phyloP scores from a whole-genome alignment of 805 yeast species.

The Yarrowia porcina region DNA sequence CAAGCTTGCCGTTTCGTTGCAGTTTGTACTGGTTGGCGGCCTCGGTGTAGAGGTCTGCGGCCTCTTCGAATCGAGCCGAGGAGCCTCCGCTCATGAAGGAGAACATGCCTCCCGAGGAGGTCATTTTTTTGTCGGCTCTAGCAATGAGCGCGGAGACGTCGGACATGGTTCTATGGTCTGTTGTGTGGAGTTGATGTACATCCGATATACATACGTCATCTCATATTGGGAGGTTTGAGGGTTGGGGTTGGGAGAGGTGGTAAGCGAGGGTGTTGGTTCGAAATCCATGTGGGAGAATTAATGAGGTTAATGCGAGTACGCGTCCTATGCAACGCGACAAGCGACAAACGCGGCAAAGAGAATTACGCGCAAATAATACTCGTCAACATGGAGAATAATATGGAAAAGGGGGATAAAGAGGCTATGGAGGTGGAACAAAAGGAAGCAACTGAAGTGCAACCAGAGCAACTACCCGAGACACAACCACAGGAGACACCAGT shows the following conservation, averaged over 20 bases:
- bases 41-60: slow-evolving; percentile 82
- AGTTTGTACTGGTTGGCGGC: slow-evolving; percentile 90
- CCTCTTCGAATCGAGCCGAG: slow-evolving; percentile 75
- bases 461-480: too few relatives aligned
- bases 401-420: background rate
- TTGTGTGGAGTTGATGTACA: too few relatives aligned
- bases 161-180: slow-evolving; percentile 32
- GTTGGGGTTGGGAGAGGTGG: background rate
- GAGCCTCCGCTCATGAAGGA: slow-evolving; percentile 55
- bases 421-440: background rate
- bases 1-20: slow-evolving; percentile 59
- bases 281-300: too few relatives aligned
- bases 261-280: background rate
- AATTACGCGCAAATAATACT: background rate
- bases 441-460: too few relatives aligned
- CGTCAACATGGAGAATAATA: background rate
- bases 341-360: too few relatives aligned
- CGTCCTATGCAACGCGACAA: slow-evolving; percentile 11
- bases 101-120: slow-evolving; percentile 60
- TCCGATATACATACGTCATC: background rate
- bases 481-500: background rate
- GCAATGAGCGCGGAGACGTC: slow-evolving; percentile 34
- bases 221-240: too few relatives aligned
- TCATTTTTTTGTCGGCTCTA: slow-evolving; percentile 61
- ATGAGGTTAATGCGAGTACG: too few relatives aligned